Evolutionary conservation across 2,329 filamentous ascomycete genomes (phyloP), one percentile per base, ranked within the genome.

Genomic region (Chaetomium globosum): DNA sequence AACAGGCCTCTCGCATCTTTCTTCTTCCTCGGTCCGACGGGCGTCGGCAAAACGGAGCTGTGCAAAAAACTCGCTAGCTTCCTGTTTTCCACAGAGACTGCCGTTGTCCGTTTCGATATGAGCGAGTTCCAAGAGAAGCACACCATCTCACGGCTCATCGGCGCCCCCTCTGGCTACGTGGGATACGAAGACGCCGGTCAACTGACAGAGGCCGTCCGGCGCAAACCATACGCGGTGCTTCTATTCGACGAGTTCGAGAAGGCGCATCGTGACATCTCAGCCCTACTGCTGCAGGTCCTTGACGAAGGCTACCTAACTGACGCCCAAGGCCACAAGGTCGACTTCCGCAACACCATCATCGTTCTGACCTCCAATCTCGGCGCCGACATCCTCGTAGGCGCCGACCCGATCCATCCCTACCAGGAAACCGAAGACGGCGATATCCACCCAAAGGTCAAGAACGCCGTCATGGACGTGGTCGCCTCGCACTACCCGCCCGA

Each of bases 211-310:
- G 93, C 94, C 4, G 93, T 99, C 3, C 87, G 95, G 64, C 86
- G 95, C 66, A 98, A 98, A 77, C 95, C 95, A 0, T 98, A 98
- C 71, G 93, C 94, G 0, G 92, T 99, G 0, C 83, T 99, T 0
- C 83, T 99, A 1, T 96, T 99, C 72, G 95, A 99, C 75, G 95
- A 98, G 75, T 98, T 97, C 72, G 95, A 99, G 75, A 98, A 99
- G 76, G 95, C 94, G 0, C 95, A 98, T 75, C 89, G 92, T 61
- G 95, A 99, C 72, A 97, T 98, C 70, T 96, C 92, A 0, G 90
- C 93, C 0, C 82, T 99, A 3, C 84, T 99, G 4, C 85, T 99
- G 4, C 95, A 98, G 77, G 94, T 98, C 0, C 86, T 99, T 0
- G 95, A 98, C 74, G 95, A 98, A 76, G 95, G 95, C 2, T 97